Base-by-base conservation (phyloP, 1,139 yeast genomes). In the Tardiomyces depauwii region DNA sequence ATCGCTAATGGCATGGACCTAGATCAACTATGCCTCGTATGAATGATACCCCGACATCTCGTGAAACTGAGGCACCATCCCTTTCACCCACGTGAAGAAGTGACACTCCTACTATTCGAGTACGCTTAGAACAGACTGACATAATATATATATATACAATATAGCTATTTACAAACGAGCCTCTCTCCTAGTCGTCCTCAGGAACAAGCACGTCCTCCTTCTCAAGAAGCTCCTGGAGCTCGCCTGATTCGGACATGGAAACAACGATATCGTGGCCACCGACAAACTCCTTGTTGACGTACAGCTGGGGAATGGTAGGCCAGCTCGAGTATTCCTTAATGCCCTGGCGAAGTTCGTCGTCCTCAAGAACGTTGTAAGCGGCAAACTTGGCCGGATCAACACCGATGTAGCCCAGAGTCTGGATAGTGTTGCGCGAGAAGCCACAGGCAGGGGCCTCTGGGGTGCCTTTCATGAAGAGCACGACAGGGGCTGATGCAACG, bases 391-490 rank as follows among this genome's bases (percentile, higher is more conserved):
- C 76, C 5, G 98, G 98, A 65, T 93, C 96, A 30, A 93, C 97
- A 48, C 98, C 98, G 63, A 89, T 95, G 63, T 88, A 93, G 18
- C 98, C 97, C 52, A 93, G 74, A 43, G 88, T 77, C 62, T 87
- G 93, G 55, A 93, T 89, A 16, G 96, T 86, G 45, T 95, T 95
- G 60, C 96, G 78, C 6, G 96, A 88, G 61, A 93, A 93, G 1
- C 99, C 98, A 72, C 99, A 93, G 59, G 88, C 95, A 28, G 99
- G 99, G 49, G 85, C 87, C 60, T 89, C 96, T 1, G 99, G 97
- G 1, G 96, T 89, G 9, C 66, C 66, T 52, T 61, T 61, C 65
- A 61, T 61, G 70, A 89, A 89, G 32, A 93, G 73, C 11, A 93
- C 98, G 13, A 91, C 97, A 16, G 95, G 95, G 1, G 96, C 93